Conservation (phyloP, 306 rosid genomes). For the Rosa chinensis region DNA sequence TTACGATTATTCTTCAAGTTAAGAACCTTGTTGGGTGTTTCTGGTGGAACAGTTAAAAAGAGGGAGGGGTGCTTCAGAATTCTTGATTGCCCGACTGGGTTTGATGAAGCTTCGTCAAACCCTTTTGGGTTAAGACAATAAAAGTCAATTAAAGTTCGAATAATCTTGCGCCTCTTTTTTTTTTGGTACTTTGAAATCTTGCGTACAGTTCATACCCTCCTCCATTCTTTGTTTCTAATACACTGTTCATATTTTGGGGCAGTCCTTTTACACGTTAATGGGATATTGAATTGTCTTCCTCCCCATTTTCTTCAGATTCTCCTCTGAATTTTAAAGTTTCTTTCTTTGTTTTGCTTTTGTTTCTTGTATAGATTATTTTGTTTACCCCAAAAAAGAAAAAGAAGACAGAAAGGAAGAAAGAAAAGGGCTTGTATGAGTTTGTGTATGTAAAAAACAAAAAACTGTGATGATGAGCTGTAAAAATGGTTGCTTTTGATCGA, state of each 20-base stretch:
- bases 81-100: constrained; percentile 34
- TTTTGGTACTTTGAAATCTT: constrained; percentile 46
- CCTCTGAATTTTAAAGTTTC: constrained; percentile 27
- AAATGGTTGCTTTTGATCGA: constrained; percentile 46
- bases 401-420: constrained; percentile 22
- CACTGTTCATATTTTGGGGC: neutral
- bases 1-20: constrained; percentile 14
- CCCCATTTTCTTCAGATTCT: constrained; percentile 31
- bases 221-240: neutral
- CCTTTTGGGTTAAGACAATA: constrained; percentile 37
- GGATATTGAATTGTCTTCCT: constrained; percentile 19
- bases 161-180: neutral
- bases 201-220: constrained; percentile 36
- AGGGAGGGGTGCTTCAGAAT: neutral
- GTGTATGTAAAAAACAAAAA: neutral
- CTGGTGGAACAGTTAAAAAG: constrained; percentile 21
- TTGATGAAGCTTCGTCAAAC: constrained; percentile 49
- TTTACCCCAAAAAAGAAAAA: constrained; percentile 13
- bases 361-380: constrained; percentile 26
- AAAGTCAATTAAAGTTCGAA: neutral
- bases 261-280: constrained; percentile 32
- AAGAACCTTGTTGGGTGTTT: constrained; percentile 29
- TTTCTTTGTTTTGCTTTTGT: constrained; percentile 13
- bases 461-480: constrained; percentile 30
- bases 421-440: constrained; percentile 6